Conservation (phyloP, 768 basidiomycete genomes). For the Dioszegia aurantiaca region DNA sequence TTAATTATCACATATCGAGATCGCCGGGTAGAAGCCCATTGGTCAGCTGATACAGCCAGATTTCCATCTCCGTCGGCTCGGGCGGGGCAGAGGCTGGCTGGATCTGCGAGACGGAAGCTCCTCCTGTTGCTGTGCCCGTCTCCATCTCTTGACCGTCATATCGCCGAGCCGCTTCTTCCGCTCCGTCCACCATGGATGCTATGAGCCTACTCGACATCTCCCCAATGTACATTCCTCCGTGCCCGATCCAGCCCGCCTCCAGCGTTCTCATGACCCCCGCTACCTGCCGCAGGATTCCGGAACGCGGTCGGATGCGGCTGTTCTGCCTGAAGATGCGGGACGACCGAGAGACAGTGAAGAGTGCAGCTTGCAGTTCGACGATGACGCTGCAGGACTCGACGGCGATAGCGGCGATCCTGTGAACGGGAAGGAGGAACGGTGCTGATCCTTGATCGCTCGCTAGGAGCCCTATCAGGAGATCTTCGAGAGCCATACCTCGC, state of each 20-base stretch:
- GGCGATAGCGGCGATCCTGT: background rate
- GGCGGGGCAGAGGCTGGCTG: background rate
- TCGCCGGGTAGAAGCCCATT: background rate
- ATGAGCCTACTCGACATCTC: background rate
- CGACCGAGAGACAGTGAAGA: background rate
- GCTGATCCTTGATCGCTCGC: background rate
- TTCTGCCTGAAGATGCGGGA: too few relatives aligned
- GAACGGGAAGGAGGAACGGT: background rate
- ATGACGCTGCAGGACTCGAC: slow-evolving; percentile 1
- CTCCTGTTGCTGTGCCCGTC: background rate
- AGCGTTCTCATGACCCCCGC: background rate
- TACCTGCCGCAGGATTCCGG: slow-evolving; percentile 1
- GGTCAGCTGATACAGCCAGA: background rate
- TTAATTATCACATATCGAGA: too few relatives aligned
- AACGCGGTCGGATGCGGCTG: background rate
- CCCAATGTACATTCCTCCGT: background rate
- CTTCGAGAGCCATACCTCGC: background rate
- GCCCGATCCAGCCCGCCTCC: background rate
- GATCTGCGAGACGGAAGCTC: background rate
- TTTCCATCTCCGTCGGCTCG: background rate
- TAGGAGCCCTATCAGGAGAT: background rate
- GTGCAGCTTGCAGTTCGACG: background rate
- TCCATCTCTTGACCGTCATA: background rate
- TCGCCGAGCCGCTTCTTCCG: background rate
- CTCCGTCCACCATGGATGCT: background rate